phyloP scores from a whole-genome alignment of 1,284 basidiomycete species.

The Cutaneotrichosporon sp. region DNA sequence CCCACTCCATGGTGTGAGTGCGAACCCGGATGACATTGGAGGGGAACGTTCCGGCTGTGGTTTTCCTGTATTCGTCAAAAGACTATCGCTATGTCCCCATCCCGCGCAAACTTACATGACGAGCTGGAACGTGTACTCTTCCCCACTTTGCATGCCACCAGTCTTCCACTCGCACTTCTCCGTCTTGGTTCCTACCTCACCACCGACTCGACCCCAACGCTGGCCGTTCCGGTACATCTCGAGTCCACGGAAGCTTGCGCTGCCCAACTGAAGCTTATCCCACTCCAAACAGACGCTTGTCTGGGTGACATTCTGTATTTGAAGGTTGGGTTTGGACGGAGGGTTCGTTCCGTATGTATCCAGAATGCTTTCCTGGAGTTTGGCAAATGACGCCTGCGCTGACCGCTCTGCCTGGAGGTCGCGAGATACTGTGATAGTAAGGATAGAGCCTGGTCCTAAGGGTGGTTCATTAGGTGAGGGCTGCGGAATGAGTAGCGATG shows the following conservation, averaged over 20 bases:
- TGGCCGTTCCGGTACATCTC: conserved; percentile 88
- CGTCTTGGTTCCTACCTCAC: conserved; percentile 28
- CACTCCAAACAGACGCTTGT: conserved; percentile 91
- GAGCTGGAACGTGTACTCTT: conserved; percentile 87
- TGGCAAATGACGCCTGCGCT: conserved; percentile 72
- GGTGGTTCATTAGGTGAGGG: conserved; percentile 55
- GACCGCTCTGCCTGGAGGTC: conserved; percentile 75
- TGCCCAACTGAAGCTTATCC: conserved; percentile 77
- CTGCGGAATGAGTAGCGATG: conserved; percentile 75
- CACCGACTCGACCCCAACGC: conserved; percentile 59
- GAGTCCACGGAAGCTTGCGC: conserved; percentile 73
- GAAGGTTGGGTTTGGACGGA: conserved; percentile 61
- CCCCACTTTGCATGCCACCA: conserved; percentile 78
- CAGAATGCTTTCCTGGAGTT: conserved; percentile 72
- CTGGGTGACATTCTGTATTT: conserved; percentile 90
- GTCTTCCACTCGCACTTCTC: conserved; percentile 59
- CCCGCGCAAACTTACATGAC: conserved; percentile 64
- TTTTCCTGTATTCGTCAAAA: too few species aligned
- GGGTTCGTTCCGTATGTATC: conserved; percentile 63
- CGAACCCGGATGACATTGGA: conserved; percentile 74
- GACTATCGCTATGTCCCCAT: too few species aligned
- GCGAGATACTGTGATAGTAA: conserved; percentile 86
- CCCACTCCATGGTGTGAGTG: conserved; percentile 75
- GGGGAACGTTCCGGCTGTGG: conserved; percentile 79
- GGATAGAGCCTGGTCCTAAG: conserved; percentile 86